Percentiles rank a stretch among this genome's conserved stretches.
These are phyloP conservation scores for Starmerella davenportii DNA, from an alignment of 805 yeast species.

Conservation along the genomic window DNA sequence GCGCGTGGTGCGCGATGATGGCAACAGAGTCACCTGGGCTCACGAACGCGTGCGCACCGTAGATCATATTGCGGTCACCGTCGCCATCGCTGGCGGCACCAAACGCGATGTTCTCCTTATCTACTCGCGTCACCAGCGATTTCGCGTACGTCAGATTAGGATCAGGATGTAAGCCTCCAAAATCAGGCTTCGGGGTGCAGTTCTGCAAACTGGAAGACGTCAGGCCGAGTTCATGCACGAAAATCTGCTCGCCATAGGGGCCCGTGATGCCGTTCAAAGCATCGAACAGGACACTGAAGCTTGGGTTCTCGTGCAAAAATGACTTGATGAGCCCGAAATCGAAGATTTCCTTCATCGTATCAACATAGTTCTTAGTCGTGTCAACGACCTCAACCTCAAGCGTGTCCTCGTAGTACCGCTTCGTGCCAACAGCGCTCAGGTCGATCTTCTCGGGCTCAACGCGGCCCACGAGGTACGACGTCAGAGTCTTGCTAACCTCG, in stretches of 20 bases:
- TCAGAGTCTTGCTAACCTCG: slow-evolving; percentile 43
- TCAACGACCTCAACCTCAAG: slow-evolving; percentile 68
- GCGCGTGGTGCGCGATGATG: slow-evolving; percentile 83
- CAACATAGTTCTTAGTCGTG: slow-evolving; percentile 59
- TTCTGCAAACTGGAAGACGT: slow-evolving; percentile 59
- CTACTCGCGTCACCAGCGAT: slow-evolving; percentile 75
- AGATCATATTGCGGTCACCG: slow-evolving; percentile 97
- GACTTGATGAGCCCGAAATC: slow-evolving; percentile 65
- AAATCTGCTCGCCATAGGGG: slow-evolving; percentile 76
- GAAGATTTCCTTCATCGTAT: slow-evolving; percentile 64
- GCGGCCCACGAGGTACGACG: slow-evolving; percentile 37
- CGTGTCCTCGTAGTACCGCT: slow-evolving; percentile 25
- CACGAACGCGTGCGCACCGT: slow-evolving; percentile 85
- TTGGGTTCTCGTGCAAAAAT: slow-evolving; percentile 38
- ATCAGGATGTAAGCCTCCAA: slow-evolving; percentile 96
- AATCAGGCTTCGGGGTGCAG: slow-evolving; percentile 63
- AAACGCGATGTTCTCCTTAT: slow-evolving; percentile 59
- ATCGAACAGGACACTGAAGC: slow-evolving; percentile 67
- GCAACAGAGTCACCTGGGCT: slow-evolving; percentile 98
- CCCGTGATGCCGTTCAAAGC: slow-evolving; percentile 93
- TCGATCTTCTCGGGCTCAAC: slow-evolving; percentile 48
- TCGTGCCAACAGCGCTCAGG: slow-evolving; percentile 37
- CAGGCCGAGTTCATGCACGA: slow-evolving; percentile 68
- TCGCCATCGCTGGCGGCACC: slow-evolving; percentile 99
- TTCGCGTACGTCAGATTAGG: slow-evolving; percentile 91